Conservation (phyloP, 2,329 filamentous ascomycete species). For the Fusarium proliferatum region DNA sequence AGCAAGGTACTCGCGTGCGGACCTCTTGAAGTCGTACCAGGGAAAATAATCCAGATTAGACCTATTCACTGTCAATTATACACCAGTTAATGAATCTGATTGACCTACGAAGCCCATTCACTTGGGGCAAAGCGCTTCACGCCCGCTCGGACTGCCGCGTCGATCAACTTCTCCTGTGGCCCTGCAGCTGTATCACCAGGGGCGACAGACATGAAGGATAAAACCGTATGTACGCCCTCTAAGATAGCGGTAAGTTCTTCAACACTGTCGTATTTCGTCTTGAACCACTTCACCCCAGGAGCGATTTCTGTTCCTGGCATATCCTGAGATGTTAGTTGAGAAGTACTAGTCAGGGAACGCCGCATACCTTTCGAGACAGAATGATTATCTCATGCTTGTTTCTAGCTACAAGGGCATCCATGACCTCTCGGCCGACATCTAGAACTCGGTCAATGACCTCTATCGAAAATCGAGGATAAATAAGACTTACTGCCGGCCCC, state of each 20-base stretch:
- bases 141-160: conserved; percentile 67
- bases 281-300: conserved; percentile 16
- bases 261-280: conserved; percentile 49
- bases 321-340: conserved; percentile 11
- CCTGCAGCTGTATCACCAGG: conserved; percentile 41
- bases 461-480: too few relatives aligned
- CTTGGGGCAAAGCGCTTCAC: conserved; percentile 71
- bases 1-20: conserved; percentile 60
- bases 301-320: conserved; percentile 1
- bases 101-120: conserved; percentile 62
- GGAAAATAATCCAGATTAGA: conserved; percentile 16
- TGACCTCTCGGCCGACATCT: conserved; percentile 65
- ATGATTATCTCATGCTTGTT: conserved; percentile 65
- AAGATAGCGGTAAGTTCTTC: conserved; percentile 52
- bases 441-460: background rate
- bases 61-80: background rate
- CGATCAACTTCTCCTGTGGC: conserved; percentile 57
- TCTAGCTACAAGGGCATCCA: conserved; percentile 60
- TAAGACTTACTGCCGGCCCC: conserved; percentile 35
- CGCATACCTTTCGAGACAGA: conserved; percentile 58
- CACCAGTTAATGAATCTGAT: rapidly evolving
- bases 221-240: conserved; percentile 61
- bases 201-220: conserved; percentile 60
- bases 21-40: conserved; percentile 54
- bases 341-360: background rate